Evolutionary conservation across 2,329 filamentous ascomycete genomes (phyloP).

Genomic region (Drechslerella coelobrocha): DNA sequence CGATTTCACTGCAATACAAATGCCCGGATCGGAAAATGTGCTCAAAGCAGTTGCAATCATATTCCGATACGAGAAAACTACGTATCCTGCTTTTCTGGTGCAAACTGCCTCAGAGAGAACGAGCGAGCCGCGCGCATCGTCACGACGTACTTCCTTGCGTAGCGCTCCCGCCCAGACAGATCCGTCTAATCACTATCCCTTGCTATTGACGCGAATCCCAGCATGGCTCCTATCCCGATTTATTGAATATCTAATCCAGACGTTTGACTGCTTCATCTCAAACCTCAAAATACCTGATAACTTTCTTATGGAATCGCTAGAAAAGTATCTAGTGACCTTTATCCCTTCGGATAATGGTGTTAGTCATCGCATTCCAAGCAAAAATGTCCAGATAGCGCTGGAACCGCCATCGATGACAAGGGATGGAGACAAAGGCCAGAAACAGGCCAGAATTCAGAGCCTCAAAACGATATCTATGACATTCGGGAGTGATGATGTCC

Average conservation of each 20-base stretch:
- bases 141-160: constrained; percentile 17
- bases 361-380: constrained; percentile 15
- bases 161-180: constrained; percentile 9
- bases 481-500: constrained; percentile 30
- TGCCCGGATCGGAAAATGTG: background rate
- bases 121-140: background rate
- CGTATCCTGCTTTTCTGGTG: constrained; percentile 37
- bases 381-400: constrained; percentile 40
- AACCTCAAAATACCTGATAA: constrained; percentile 27
- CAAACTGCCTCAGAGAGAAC: constrained; percentile 1
- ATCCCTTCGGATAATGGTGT: constrained; percentile 1
- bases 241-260: constrained; percentile 30
- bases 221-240: constrained; percentile 34
- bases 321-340: constrained; percentile 18
- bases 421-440: constrained; percentile 6
- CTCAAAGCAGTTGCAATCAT: constrained; percentile 16
- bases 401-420: constrained; percentile 24
- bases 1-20: constrained; percentile 24
- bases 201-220: constrained; percentile 34
- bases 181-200: constrained; percentile 31
- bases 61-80: constrained; percentile 39
- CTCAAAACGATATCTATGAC: constrained; percentile 39
- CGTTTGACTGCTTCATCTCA: constrained; percentile 40
- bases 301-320: constrained; percentile 26
- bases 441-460: constrained; percentile 30